Conservation (phyloP, 2,329 filamentous ascomycete genomes). For the Boeremia lycopersici region DNA sequence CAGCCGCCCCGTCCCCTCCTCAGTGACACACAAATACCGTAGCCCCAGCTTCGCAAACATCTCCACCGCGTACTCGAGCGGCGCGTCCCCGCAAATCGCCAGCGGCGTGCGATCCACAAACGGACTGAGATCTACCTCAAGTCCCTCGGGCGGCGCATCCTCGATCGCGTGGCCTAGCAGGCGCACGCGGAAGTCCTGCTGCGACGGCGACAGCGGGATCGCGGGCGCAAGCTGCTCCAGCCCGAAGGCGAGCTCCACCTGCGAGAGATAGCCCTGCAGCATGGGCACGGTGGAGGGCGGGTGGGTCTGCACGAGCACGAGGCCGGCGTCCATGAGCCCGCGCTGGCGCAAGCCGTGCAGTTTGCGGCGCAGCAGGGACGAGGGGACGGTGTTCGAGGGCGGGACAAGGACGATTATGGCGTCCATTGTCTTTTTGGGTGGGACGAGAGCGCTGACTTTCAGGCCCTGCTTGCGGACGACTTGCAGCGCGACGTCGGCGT, state of each 20-base stretch:
- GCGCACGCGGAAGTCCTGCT: conserved; percentile 41
- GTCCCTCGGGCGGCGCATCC: conserved; percentile 27
- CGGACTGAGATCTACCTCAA: conserved; percentile 52
- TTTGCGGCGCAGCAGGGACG: conserved; percentile 52
- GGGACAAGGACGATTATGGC: conserved; percentile 61
- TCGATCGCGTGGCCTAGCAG: conserved; percentile 45
- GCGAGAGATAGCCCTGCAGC: conserved; percentile 61
- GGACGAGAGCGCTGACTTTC: conserved; percentile 57
- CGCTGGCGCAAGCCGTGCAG: conserved; percentile 54
- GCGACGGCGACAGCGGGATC: not conserved
- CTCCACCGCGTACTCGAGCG: conserved; percentile 64
- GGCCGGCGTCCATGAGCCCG: conserved; percentile 63
- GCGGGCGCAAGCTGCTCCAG: conserved; percentile 45
- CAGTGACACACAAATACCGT: conserved; percentile 61
- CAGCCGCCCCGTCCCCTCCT: conserved; percentile 58
- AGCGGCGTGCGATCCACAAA: conserved; percentile 63
- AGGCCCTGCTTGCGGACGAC: conserved; percentile 49
- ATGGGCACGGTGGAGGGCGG: conserved; percentile 37
- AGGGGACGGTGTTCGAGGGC: conserved; percentile 50
- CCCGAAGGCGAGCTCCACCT: conserved; percentile 60
- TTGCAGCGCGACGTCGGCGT: conserved; percentile 56
- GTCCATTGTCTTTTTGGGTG: conserved; percentile 60
- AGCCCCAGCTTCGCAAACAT: conserved; percentile 65
- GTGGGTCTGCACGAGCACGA: conserved; percentile 58
- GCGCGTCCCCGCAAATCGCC: conserved; percentile 57